Evolutionary conservation across 176 grass and related monocot genomes (phyloP).

Genomic region (Aegilops sharonensis): DNA sequence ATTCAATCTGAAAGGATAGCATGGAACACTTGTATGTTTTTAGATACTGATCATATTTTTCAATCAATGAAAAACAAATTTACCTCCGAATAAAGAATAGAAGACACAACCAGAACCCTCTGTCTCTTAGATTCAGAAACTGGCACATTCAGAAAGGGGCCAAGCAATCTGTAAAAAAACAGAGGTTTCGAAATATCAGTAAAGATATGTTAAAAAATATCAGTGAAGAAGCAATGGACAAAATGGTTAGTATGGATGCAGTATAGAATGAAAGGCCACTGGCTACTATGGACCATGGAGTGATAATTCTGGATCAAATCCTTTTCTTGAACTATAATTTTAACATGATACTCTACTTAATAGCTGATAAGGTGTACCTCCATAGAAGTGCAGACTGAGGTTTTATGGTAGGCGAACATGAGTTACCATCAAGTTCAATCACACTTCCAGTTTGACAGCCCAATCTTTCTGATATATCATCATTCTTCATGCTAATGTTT

Average conservation of each 20-base stretch:
- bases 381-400: constrained; percentile 74
- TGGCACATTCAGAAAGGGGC: constrained; percentile 83
- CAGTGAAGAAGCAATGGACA: neutral
- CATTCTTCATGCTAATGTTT: constrained; percentile 51
- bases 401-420: constrained; percentile 43
- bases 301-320: neutral
- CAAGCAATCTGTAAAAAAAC: constrained; percentile 70
- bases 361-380: constrained; percentile 46
- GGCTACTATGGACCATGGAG: constrained; percentile 6
- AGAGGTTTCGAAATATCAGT: constrained; percentile 36
- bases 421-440: constrained; percentile 48
- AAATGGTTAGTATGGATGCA: constrained; percentile 13
- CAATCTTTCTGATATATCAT: constrained; percentile 52
- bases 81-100: constrained; percentile 97
- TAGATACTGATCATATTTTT: constrained; percentile 30
- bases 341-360: constrained; percentile 14
- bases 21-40: constrained; percentile 7
- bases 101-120: constrained; percentile 88
- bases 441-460: constrained; percentile 34
- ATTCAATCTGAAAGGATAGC: constrained; percentile 3
- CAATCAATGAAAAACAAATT: constrained; percentile 18
- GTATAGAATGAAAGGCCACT: constrained; percentile 19
- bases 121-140: constrained; percentile 95
- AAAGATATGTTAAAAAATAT: neutral
- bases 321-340: constrained; percentile 5